Evolutionary conservation across 352 stramenopile species (phyloP), one percentile per base, ranked within the genome.

Genomic region (Globisporangium cederbergense): DNA sequence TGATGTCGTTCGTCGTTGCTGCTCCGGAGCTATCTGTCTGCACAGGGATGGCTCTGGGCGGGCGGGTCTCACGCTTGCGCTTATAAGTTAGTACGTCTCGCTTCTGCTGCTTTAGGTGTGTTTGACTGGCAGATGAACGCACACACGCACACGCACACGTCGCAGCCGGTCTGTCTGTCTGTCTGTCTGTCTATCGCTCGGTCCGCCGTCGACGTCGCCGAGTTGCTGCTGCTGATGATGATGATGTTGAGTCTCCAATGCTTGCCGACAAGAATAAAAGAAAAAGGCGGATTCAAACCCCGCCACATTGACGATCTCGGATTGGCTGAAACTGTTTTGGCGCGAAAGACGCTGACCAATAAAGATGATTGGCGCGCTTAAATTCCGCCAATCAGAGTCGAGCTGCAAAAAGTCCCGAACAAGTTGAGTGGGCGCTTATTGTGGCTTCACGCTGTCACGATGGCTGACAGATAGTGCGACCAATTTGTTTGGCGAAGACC

Each of bases 311-410:
- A 22, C 50, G 25, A 60, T 2, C 32, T 36, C 32, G 32, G 32
- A 36, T 36, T 36, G 32, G 32, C 32, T 36, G 32, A 60, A 34
- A 9, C 25, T 10, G 49, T 32, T 30, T 46, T 62, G 56, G 40
- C 40, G 40, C 40, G 56, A 51, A 62, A 62, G 16, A 14, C 51
- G 40, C 38, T 42, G 40, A 14, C 54, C 55, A 61, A 52, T 40
- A 8, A 40, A 0, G 40, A 5, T 22, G 22, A 14, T 61, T 61
- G 55, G 55, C 55, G 55, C 55, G 38, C 42, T 36, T 22, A 38
- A 20, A 20, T 61, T 55, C 57, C 57, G 47, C 57, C 57, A 63
- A 63, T 63, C 57, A 55, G 57, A 54, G 43, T 2, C 10, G 3
- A 63, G 43, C 3, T 36, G 1, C 4, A 6, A 43, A 54, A 45